Evolutionary conservation across 805 yeast species (phyloP).

Genomic region (Lipomyces sp.): DNA sequence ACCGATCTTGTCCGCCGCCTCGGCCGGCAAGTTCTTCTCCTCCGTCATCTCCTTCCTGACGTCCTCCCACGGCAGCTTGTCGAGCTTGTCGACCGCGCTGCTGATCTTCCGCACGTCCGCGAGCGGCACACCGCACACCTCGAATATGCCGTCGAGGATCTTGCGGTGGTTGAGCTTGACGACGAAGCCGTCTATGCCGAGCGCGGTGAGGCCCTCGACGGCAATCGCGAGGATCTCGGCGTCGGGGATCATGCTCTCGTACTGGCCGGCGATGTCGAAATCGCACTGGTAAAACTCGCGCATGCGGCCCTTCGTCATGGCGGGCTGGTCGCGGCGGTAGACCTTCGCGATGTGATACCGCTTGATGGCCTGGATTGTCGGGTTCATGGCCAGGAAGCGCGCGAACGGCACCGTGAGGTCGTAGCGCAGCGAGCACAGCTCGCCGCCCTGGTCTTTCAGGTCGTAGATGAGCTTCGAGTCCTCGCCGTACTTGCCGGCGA

Average conservation of each 20-base stretch:
- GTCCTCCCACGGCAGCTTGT: slow-evolving; percentile 91
- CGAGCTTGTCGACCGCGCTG: slow-evolving; percentile 94
- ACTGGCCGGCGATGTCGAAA: slow-evolving; percentile 91
- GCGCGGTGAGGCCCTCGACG: slow-evolving; percentile 77
- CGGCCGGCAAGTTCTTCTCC: slow-evolving; percentile 87
- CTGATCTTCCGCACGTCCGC: slow-evolving; percentile 92
- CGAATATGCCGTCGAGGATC: slow-evolving; percentile 91
- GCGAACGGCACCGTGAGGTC: slow-evolving; percentile 99
- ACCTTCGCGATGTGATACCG: slow-evolving; percentile 97
- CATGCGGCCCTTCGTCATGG: slow-evolving; percentile 99
- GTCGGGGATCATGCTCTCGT: slow-evolving; percentile 95
- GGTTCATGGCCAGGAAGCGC: slow-evolving; percentile 91
- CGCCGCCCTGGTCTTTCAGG: slow-evolving; percentile 98
- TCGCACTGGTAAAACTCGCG: slow-evolving; percentile 99
- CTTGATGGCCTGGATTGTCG: slow-evolving; percentile 77
- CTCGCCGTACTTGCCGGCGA: slow-evolving; percentile 97
- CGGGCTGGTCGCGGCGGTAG: slow-evolving; percentile 98
- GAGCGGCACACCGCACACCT: slow-evolving; percentile 88
- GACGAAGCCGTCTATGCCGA: slow-evolving; percentile 87
- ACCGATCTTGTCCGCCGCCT: slow-evolving; percentile 90
- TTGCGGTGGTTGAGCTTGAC: slow-evolving; percentile 93
- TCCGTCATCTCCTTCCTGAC: slow-evolving; percentile 88
- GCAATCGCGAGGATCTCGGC: slow-evolving; percentile 79
- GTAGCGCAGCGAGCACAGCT: slow-evolving; percentile 88
- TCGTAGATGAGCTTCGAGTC: slow-evolving; percentile 95